Evolutionary conservation across 495 filamentous ascomycete species (phyloP).

Genomic region (Hypomontagnella submonticulosa): DNA sequence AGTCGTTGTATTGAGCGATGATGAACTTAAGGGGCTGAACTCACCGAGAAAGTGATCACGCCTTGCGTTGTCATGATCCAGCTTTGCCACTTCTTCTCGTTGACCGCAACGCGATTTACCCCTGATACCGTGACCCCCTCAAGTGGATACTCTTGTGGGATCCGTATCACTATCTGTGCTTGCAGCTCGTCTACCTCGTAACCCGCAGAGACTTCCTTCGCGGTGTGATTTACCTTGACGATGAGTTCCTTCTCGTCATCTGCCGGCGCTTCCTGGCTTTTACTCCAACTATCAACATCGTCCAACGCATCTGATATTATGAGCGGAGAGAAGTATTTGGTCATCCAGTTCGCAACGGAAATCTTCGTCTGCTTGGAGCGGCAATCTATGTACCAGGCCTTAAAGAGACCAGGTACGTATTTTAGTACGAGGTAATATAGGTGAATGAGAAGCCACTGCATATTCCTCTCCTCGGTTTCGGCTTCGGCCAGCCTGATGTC

Average conservation of each 20-base stretch:
- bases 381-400: constrained; percentile 85
- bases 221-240: constrained; percentile 74
- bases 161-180: constrained; percentile 78
- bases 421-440: constrained; percentile 84
- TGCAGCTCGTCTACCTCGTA: constrained; percentile 90
- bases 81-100: constrained; percentile 87
- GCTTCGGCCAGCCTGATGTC: constrained; percentile 63
- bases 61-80: constrained; percentile 90
- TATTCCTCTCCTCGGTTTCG: constrained; percentile 71
- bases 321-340: constrained; percentile 84
- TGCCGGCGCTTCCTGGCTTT: constrained; percentile 61
- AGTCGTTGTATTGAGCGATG: neutral
- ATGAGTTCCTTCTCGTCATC: constrained; percentile 77
- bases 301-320: constrained; percentile 77
- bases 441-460: constrained; percentile 84
- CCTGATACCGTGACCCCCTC: constrained; percentile 78
- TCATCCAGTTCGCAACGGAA: constrained; percentile 81
- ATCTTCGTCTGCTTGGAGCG: constrained; percentile 79
- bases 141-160: constrained; percentile 85
- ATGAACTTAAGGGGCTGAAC: constrained; percentile 23
- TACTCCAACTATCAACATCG: constrained; percentile 76
- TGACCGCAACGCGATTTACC: constrained; percentile 83
- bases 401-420: constrained; percentile 79
- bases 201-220: constrained; percentile 79
- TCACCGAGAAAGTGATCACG: constrained; percentile 86